A percentile compares a stretch with the other conserved stretches of the same genome.
Evolutionary conservation across 2,329 filamentous ascomycete genomes (phyloP).

Genomic region (Escovopsis sp.): DNA sequence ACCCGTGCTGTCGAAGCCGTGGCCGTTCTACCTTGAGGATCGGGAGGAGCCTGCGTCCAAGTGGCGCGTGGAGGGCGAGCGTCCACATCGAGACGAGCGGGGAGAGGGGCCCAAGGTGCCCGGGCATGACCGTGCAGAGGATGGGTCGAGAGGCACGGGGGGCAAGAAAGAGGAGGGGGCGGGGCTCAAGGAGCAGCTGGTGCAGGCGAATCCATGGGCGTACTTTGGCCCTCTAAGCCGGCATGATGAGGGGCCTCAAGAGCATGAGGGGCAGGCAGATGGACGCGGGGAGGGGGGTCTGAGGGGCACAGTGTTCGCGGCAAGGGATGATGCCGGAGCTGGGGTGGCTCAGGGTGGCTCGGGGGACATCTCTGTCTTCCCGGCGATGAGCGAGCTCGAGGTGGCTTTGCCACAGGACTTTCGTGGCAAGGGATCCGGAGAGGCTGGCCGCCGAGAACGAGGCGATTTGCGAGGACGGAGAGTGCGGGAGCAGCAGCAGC

Average conservation of each 20-base stretch:
- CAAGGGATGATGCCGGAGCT: no score
- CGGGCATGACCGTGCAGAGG: no score
- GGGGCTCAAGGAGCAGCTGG: slow-evolving; percentile 3
- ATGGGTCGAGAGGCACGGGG: no score
- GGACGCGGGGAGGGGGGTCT: neutral
- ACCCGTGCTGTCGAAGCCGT: slow-evolving; percentile 11
- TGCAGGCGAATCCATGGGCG: slow-evolving; percentile 19
- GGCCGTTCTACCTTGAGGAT: slow-evolving; percentile 17
- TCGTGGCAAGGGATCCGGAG: no score
- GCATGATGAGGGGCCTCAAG: slow-evolving; percentile 2
- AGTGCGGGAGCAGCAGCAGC: neutral
- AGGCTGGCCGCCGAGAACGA: no score
- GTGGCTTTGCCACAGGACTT: no score
- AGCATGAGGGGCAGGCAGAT: no score
- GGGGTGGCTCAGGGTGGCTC: no score
- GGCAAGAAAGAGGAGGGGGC: slow-evolving; percentile 1
- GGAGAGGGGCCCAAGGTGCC: neutral
- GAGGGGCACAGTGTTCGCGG: neutral
- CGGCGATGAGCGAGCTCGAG: neutral
- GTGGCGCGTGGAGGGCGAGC: neutral
- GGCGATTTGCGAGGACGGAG: neutral
- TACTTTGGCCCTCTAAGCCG: slow-evolving; percentile 14
- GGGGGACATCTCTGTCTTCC: neutral
- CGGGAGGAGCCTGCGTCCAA: slow-evolving; percentile 1
- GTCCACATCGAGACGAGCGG: slow-evolving; percentile 1